Conservation (phyloP, 768 basidiomycete species). For the Kwoniella heveanensis region DNA sequence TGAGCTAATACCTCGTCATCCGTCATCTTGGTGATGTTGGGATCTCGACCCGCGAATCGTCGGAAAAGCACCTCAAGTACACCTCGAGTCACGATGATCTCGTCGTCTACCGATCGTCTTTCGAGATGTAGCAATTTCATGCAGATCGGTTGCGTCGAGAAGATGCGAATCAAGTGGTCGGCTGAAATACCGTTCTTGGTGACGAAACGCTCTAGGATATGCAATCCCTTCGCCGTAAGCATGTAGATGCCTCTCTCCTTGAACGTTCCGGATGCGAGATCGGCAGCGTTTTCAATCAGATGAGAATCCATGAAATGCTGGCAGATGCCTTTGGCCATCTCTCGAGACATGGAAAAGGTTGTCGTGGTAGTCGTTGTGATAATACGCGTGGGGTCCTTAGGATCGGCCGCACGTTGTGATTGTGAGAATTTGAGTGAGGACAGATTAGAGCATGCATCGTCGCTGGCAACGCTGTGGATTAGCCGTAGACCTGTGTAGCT, state of each 20-base stretch:
- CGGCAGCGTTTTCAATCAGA: slow-evolving; percentile 93
- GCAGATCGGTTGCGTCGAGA: slow-evolving; percentile 89
- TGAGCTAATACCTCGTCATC: slow-evolving; percentile 73
- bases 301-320: slow-evolving; percentile 99
- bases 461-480: slow-evolving; percentile 60
- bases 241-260: slow-evolving; percentile 96
- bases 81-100: slow-evolving; percentile 91
- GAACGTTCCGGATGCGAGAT: slow-evolving; percentile 84
- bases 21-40: slow-evolving; percentile 68
- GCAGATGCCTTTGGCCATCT: slow-evolving; percentile 99
- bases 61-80: slow-evolving; percentile 94
- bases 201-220: slow-evolving; percentile 99
- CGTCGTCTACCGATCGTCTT: slow-evolving; percentile 86
- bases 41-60: slow-evolving; percentile 83
- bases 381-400: slow-evolving; percentile 94
- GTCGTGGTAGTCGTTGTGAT: slow-evolving; percentile 99
- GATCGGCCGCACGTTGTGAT: slow-evolving; percentile 97
- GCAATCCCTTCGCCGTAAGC: slow-evolving; percentile 95
- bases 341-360: slow-evolving; percentile 98
- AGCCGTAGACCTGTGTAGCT: not conserved
- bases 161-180: slow-evolving; percentile 86
- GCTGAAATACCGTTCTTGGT: slow-evolving; percentile 98
- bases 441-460: slow-evolving; percentile 90
- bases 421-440: slow-evolving; percentile 97
- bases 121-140: slow-evolving; percentile 98